Conservation (phyloP, 768 basidiomycete genomes). For the Kwoniella heveanensis region DNA sequence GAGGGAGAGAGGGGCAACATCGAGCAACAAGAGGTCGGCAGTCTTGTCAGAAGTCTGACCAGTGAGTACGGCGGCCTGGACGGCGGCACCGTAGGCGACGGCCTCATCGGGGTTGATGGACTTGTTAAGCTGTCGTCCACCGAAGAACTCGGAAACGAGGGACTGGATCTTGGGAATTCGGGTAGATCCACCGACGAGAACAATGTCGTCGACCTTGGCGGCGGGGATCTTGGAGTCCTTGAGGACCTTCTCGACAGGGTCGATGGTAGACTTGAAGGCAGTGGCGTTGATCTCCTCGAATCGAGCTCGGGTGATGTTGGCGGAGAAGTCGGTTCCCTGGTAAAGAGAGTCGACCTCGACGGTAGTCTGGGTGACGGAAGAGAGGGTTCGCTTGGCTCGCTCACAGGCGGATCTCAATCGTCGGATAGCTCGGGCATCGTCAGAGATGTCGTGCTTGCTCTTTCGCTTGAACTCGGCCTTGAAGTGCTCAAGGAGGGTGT, state of each 20-base stretch:
- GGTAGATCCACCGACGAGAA: slow-evolving; percentile 98
- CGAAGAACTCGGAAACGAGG: slow-evolving; percentile 97
- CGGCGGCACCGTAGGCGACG: slow-evolving; percentile 98
- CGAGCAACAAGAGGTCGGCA: slow-evolving; percentile 94
- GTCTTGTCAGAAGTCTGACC: slow-evolving; percentile 99
- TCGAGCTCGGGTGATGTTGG: slow-evolving; percentile 98
- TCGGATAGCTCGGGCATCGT: slow-evolving; percentile 92
- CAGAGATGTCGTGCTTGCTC: slow-evolving; percentile 94
- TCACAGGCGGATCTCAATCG: slow-evolving; percentile 96
- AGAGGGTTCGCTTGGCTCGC: slow-evolving; percentile 98
- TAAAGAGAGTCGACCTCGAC: slow-evolving; percentile 98
- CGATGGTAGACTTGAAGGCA: slow-evolving; percentile 94
- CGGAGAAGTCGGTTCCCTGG: slow-evolving; percentile 96
- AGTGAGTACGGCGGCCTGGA: slow-evolving; percentile 98
- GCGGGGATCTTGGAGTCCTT: slow-evolving; percentile 98
- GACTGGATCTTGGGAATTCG: slow-evolving; percentile 99
- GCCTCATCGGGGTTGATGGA: slow-evolving; percentile 99
- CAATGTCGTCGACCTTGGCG: slow-evolving; percentile 94
- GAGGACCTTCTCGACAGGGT: slow-evolving; percentile 97
- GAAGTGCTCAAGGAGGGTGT: slow-evolving; percentile 96
- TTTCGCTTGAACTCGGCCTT: slow-evolving; percentile 99
- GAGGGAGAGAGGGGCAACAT: slow-evolving; percentile 96
- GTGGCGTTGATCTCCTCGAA: slow-evolving; percentile 98
- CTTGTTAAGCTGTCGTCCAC: slow-evolving; percentile 97
- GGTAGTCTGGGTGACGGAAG: slow-evolving; percentile 96